Evolutionary conservation across 2,329 filamentous ascomycete genomes (phyloP), one percentile per base, ranked within the genome.

Genomic region (Claviceps paspali): DNA sequence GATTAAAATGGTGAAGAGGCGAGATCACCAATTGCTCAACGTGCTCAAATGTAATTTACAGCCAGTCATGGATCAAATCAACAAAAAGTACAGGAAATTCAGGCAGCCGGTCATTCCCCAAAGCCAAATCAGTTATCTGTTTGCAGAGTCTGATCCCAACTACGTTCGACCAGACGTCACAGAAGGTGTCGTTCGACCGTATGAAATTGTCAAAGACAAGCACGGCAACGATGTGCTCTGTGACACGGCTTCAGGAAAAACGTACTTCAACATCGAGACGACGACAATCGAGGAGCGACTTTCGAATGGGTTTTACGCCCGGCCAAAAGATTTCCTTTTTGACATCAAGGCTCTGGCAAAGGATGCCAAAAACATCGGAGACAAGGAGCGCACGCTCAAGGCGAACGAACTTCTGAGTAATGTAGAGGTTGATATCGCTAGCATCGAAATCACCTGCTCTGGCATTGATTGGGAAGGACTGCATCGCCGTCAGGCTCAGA

Each of bases 1-100:
- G 51, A 69, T 82, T 41, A 86, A 85, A 53, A 74, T 72, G 2
- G 76, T 88, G 54, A 82, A 81, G 58, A 82, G 85, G 57, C 74
- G 75, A 43, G 92, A 98, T 52, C 78, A 84, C 34, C 77, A 88
- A 45, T 74, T 79, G 9, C 68, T 96, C 38, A 95, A 96, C 54
- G 65, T 80, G 41, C 65, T 98, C 45, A 98, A 96, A 63, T 77
- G 93, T 28, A 68, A 80, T 37, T 76, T 98, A 38, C 87, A 95
- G 56, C 85, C 84, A 2, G 84, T 96, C 47, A 95, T 98, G 86
- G 88, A 98, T 47, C 85, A 95, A 59, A 84, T 98, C 53, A 91
- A 93, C 56, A 68, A 70, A 43, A 86, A 82, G 53, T 93, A 94
- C 61, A 83, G 80, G 53, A 85, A 85, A 47, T 96, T 96, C 60